Conservation (phyloP, 2,329 filamentous ascomycete species). For the Hypomyces rosellus region DNA sequence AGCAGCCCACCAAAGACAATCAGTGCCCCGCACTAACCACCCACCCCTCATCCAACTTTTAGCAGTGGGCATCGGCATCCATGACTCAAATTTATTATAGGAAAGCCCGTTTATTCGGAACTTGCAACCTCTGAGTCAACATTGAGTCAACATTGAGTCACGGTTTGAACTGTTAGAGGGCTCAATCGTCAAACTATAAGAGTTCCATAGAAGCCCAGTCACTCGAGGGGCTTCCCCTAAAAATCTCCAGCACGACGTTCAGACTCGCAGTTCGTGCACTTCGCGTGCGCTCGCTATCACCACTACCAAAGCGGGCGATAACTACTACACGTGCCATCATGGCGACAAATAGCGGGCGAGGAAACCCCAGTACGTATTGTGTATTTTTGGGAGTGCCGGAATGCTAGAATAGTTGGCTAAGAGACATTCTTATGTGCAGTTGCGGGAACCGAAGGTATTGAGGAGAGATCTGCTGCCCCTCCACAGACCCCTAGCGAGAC, state of each 20-base stretch:
- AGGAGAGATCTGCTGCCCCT: conserved; percentile 29
- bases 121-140: conserved; percentile 2
- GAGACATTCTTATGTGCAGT: conserved; percentile 24
- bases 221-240: conserved; percentile 30
- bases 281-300: conserved; percentile 50
- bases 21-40: too few species aligned
- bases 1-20: too few species aligned
- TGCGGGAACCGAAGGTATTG: conserved; percentile 36
- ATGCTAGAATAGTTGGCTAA: conserved; percentile 14
- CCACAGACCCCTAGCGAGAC: conserved; percentile 35
- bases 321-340: conserved; percentile 43
- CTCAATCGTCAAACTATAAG: conserved; percentile 3
- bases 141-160: not conserved
- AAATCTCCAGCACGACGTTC: conserved; percentile 38
- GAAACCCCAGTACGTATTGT: conserved; percentile 30
- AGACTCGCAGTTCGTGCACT: conserved; percentile 49
- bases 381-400: not conserved
- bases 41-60: conserved; percentile 15
- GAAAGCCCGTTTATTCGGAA: not conserved
- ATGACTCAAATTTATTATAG: conserved; percentile 18
- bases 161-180: not conserved
- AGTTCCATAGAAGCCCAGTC: conserved; percentile 25
- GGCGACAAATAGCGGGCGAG: conserved; percentile 51
- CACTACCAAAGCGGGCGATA: conserved; percentile 33
- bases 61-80: not conserved